phyloP scores from a whole-genome alignment of 495 filamentous ascomycete species.

The Talaromyces borbonicus region DNA sequence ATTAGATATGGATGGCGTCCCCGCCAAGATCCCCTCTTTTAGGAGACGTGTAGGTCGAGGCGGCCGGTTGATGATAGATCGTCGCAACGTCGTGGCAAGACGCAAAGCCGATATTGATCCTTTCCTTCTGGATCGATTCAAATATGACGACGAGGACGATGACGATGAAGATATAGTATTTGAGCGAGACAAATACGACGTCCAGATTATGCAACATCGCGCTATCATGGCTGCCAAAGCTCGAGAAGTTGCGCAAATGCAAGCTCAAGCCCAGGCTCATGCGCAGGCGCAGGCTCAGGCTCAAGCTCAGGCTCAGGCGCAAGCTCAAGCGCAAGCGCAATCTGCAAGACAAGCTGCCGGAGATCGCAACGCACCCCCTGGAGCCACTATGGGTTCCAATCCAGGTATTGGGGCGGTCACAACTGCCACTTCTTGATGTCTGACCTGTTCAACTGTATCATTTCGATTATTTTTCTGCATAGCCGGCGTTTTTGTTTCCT shows the following conservation, averaged over 20 bases:
- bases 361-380: slow-evolving; percentile 16
- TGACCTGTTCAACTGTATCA: slow-evolving; percentile 10
- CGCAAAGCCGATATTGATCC: slow-evolving; percentile 43
- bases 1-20: slow-evolving; percentile 36
- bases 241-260: slow-evolving; percentile 38
- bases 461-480: slow-evolving; percentile 27
- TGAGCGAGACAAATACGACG: slow-evolving; percentile 60
- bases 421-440: slow-evolving; percentile 28
- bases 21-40: slow-evolving; percentile 47
- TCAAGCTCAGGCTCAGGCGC: slow-evolving; percentile 24
- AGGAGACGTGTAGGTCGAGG: slow-evolving; percentile 64
- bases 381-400: slow-evolving; percentile 25
- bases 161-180: slow-evolving; percentile 72
- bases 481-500: slow-evolving; percentile 34
- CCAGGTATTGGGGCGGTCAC: slow-evolving; percentile 23
- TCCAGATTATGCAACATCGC: slow-evolving; percentile 60
- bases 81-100: slow-evolving; percentile 41
- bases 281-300: slow-evolving; percentile 21
- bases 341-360: slow-evolving; percentile 13
- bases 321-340: slow-evolving; percentile 30
- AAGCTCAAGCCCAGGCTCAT: slow-evolving; percentile 35
- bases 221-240: slow-evolving; percentile 51
- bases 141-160: slow-evolving; percentile 59
- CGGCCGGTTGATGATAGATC: slow-evolving; percentile 74
- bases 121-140: slow-evolving; percentile 60